Percentiles rank a stretch among this genome's conserved stretches.
Evolutionary conservation across 2,329 filamentous ascomycete genomes (phyloP).

Genomic region (Epichloe uncinata): DNA sequence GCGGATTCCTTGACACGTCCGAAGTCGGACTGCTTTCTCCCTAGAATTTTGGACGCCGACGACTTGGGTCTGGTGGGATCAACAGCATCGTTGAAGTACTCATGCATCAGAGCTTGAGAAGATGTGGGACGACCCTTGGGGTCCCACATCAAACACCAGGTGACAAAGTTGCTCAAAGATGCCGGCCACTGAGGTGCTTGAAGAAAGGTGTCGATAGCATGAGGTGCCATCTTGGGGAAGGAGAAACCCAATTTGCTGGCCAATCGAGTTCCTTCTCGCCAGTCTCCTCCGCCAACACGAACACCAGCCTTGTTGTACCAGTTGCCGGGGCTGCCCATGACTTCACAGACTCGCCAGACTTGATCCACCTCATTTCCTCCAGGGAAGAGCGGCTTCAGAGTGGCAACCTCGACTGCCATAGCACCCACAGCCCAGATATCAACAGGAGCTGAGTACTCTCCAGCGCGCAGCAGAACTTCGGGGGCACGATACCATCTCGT

Average conservation of each 20-base stretch:
- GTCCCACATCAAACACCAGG: slow-evolving; percentile 99
- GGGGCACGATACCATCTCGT: slow-evolving; percentile 97
- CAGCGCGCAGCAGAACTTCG: slow-evolving; percentile 83
- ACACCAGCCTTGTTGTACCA: slow-evolving; percentile 90
- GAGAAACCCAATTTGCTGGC: slow-evolving; percentile 96
- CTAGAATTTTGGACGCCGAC: slow-evolving; percentile 68
- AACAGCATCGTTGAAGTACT: slow-evolving; percentile 85
- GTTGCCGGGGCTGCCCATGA: slow-evolving; percentile 96
- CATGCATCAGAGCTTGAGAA: slow-evolving; percentile 83
- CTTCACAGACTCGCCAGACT: slow-evolving; percentile 96
- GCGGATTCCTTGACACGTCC: slow-evolving; percentile 50
- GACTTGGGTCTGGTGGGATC: slow-evolving; percentile 90
- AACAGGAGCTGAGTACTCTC: slow-evolving; percentile 93
- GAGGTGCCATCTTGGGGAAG: slow-evolving; percentile 98
- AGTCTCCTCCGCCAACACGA: slow-evolving; percentile 87
- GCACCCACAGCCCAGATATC: slow-evolving; percentile 98
- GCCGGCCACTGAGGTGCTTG: slow-evolving; percentile 84
- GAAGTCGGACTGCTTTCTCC: slow-evolving; percentile 81
- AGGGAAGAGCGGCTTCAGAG: slow-evolving; percentile 89
- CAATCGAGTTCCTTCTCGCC: slow-evolving; percentile 85
- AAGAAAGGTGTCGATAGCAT: slow-evolving; percentile 88
- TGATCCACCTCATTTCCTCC: slow-evolving; percentile 98
- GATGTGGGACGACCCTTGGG: slow-evolving; percentile 85
- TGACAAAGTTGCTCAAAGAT: slow-evolving; percentile 82
- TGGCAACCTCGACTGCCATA: slow-evolving; percentile 97